These are phyloP conservation scores for Schizonepeta tenuifolia DNA, from an alignment of 257 asterid genomes.

Conservation along the genomic window DNA sequence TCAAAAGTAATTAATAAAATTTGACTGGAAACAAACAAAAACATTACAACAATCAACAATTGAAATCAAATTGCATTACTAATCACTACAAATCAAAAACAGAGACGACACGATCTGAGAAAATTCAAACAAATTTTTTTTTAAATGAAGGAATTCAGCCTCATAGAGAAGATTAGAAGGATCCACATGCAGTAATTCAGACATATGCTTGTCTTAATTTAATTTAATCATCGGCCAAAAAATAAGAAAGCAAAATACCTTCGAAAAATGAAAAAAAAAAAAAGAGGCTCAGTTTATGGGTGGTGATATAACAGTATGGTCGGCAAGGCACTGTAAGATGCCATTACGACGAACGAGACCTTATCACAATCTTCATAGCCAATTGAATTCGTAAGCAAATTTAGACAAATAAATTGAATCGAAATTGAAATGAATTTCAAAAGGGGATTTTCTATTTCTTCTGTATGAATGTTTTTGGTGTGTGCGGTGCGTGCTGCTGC, in stretches of 20 bases:
- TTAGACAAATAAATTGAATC: background rate
- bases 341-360: constrained; percentile 77
- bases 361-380: constrained; percentile 52
- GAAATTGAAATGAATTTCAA: background rate
- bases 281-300: constrained; percentile 54
- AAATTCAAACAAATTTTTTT: background rate
- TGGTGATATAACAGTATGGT: constrained; percentile 59
- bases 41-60: no score
- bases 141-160: background rate
- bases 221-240: constrained; percentile 25
- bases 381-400: background rate
- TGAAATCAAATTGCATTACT: background rate
- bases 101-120: background rate
- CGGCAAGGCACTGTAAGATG: constrained; percentile 53
- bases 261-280: background rate
- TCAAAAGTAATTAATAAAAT: no score
- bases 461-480: background rate
- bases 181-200: constrained; percentile 27
- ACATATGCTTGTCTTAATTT: constrained; percentile 33
- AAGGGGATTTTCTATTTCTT: background rate
- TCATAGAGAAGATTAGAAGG: constrained; percentile 39
- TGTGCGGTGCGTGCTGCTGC: background rate
- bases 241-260: background rate
- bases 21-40: no score
- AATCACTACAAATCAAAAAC: background rate